Base-by-base conservation (phyloP, 768 basidiomycete genomes). In the Tricholoma hemisulphureum region DNA sequence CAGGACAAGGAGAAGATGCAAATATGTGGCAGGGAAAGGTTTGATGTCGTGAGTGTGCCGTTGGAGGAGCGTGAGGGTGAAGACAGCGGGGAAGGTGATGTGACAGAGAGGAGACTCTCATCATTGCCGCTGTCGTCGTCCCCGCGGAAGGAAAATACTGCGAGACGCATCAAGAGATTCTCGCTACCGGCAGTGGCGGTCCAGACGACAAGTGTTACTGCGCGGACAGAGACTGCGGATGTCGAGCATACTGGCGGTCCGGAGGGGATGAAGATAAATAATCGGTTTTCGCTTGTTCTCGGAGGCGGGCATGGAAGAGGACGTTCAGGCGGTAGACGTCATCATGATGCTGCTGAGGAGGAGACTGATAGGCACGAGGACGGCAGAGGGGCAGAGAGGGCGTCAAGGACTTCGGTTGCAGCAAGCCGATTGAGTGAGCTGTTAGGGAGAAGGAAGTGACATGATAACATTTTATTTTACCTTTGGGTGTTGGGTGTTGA, bases 251-350 rank as follows among this genome's bases (percentile, higher is more conserved):
- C 37, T 16, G 53, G 31, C 14, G 39, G 9, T n/a, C n/a, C n/a
- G 31, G 39, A 39, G 29, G 53, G 23, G 37, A 8, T n/a, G 39
- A 54, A 31, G 53, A 39, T 43, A 54, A 56, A 63, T 64, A 88
- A 89, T 66, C 81, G 88, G 35, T 91, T 91, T 64, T 91, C 91
- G 50, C 74, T 88, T 3, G 77, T 88, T 34, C 74, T 88, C 0
- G 83, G 80, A 26, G 70, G 76, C 54, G 58, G 62, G 24, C 60
- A 64, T 21, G 62, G 46, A 9, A 51, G 53, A 16, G 45, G 51
- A 18, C 6, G 5, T 48, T 48, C 46, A 23, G 51, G 48, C 6
- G 51, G 46, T 18, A 59, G 24, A 11, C 56, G 34, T 24, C 51
- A 58, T 29, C 61, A 48, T 39, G 58, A 60, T 55, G 77, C 79